phyloP scores from a whole-genome alignment of 1,284 basidiomycete genomes.

The Trichosporon sp. region DNA sequence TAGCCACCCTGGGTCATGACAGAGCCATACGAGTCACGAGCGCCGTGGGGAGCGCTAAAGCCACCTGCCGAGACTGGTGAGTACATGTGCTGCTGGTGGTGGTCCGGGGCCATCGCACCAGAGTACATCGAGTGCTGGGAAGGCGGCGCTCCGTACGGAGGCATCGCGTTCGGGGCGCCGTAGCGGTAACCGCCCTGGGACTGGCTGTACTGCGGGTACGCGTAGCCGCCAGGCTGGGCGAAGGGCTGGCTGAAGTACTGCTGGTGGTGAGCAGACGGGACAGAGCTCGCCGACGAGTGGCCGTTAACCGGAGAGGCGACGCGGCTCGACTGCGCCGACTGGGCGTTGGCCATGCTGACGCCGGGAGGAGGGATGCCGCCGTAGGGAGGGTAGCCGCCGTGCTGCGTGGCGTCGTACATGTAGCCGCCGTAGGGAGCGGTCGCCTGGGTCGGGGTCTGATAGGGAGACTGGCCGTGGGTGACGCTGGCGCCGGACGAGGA shows the following conservation, averaged over 20 bases:
- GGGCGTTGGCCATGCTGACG: constrained; percentile 27
- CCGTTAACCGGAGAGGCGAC: constrained; percentile 44
- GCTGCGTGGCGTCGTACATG: constrained; percentile 37
- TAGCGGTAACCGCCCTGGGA: constrained; percentile 26
- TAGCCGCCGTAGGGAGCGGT: constrained; percentile 38
- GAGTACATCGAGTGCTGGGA: constrained; percentile 36
- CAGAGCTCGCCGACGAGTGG: constrained; percentile 34
- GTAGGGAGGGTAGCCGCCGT: constrained; percentile 33
- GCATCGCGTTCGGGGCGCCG: constrained; percentile 26
- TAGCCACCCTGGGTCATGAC: constrained; percentile 32
- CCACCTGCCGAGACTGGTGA: constrained; percentile 29
- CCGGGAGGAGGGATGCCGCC: constrained; percentile 29
- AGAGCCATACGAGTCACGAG: constrained; percentile 35
- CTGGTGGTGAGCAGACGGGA: constrained; percentile 27
- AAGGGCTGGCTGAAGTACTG: constrained; percentile 37
- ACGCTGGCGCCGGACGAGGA: constrained; percentile 31
- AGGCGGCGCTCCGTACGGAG: constrained; percentile 27
- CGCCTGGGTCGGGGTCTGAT: constrained; percentile 37
- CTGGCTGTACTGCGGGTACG: constrained; percentile 29
- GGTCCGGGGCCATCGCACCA: constrained; percentile 32
- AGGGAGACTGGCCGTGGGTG: constrained; percentile 38
- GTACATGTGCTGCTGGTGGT: constrained; percentile 38
- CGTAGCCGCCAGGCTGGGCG: constrained; percentile 27
- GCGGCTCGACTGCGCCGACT: constrained; percentile 36
- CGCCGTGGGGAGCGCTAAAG: constrained; percentile 30